phyloP scores from a whole-genome alignment of 2,329 filamentous ascomycete species.

The Penicillium sp. region DNA sequence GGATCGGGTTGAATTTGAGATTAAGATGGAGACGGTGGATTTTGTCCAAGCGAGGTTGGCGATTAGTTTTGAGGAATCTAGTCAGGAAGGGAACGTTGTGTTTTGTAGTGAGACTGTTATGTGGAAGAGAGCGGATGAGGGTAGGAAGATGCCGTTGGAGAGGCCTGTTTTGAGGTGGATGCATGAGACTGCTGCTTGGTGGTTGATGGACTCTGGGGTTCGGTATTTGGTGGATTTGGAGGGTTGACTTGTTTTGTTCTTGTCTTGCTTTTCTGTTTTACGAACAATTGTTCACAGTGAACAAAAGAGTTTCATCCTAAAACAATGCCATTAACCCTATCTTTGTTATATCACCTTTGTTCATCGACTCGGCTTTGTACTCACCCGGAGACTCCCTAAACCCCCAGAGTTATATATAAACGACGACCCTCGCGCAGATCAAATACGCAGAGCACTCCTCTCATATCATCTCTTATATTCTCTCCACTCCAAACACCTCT shows the following conservation, averaged over 20 bases:
- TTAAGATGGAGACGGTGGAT: conserved; percentile 19
- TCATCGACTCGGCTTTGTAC: conserved; percentile 1
- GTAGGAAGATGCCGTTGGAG: conserved; percentile 30
- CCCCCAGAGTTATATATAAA: neutral
- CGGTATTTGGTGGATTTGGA: conserved; percentile 29
- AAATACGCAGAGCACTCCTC: neutral
- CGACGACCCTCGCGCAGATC: neutral
- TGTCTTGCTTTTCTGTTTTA: neutral
- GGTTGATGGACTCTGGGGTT: conserved; percentile 36
- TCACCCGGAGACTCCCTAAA: neutral
- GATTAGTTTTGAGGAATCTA: conserved; percentile 13
- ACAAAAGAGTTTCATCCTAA: neutral
- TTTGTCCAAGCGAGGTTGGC: conserved; percentile 24
- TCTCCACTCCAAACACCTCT: neutral
- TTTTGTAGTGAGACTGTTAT: conserved; percentile 32
- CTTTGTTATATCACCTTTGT: neutral
- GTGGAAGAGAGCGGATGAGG: conserved; percentile 26
- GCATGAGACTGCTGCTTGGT: conserved; percentile 37
- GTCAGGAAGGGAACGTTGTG: conserved; percentile 12
- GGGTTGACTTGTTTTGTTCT: neutral
- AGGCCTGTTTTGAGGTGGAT: conserved; percentile 26
- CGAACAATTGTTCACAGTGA: neutral
- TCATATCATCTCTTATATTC: neutral
- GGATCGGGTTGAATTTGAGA: conserved; percentile 33
- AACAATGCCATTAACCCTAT: neutral